Evolutionary conservation across 1,284 basidiomycete genomes (phyloP).

Genomic region (Sporisorium sorghi): DNA sequence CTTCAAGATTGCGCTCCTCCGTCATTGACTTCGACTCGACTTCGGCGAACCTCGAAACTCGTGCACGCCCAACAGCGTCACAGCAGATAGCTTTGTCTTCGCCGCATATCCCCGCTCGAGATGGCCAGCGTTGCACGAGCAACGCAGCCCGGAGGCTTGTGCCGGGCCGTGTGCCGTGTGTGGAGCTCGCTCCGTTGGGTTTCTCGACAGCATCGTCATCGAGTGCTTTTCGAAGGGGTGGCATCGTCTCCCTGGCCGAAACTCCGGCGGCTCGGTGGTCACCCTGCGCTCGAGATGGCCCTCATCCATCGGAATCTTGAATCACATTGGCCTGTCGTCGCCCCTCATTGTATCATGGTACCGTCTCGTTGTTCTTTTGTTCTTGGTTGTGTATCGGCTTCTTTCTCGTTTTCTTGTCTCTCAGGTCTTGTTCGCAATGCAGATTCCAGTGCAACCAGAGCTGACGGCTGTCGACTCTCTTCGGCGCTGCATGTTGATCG

Average conservation of each 20-base stretch:
- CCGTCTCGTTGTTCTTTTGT: not conserved
- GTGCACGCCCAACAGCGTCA: conserved; percentile 1
- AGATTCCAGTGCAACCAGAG: not conserved
- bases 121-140: not conserved
- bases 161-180: not conserved
- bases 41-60: not conserved
- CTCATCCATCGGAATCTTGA: not conserved
- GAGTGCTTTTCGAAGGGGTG: not conserved
- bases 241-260: not conserved
- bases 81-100: not conserved
- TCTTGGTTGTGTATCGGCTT: not conserved
- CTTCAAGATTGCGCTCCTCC: not conserved
- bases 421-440: conserved; percentile 18
- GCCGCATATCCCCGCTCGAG: not conserved
- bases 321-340: not conserved
- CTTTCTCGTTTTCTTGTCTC: conserved; percentile 7
- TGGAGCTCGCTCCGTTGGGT: not conserved
- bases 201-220: not conserved
- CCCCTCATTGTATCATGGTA: conserved; percentile 4
- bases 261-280: too few relatives aligned
- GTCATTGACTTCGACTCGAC: not conserved
- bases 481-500: too few relatives aligned
- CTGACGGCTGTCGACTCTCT: too few relatives aligned
- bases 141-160: not conserved
- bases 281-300: not conserved